A percentile compares a stretch with the other conserved stretches of the same genome.
Evolutionary conservation across 768 basidiomycete genomes (phyloP).

Genomic region (Suillus variegatus): DNA sequence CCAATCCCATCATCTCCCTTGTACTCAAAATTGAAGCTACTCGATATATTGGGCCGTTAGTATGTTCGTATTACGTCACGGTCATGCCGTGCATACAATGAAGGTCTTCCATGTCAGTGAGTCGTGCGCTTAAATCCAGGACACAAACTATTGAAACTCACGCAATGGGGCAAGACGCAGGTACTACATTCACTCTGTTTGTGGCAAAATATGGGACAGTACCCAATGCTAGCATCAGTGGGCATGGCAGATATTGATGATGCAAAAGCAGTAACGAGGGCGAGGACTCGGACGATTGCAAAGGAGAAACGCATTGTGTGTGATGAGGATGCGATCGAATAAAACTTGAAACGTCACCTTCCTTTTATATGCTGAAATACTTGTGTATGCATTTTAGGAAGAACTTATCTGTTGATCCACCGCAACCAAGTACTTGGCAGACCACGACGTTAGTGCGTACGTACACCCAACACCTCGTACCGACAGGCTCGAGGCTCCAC

Average conservation of each 20-base stretch:
- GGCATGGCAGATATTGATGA: neutral
- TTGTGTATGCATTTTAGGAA: neutral
- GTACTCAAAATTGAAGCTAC: too few relatives aligned
- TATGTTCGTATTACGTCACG: neutral
- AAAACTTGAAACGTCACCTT: neutral
- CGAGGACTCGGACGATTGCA: neutral
- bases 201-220: neutral
- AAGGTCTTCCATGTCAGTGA: neutral
- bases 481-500: too few relatives aligned
- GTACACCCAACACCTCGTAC: too few relatives aligned
- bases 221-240: neutral
- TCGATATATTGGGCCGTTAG: neutral
- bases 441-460: too few relatives aligned
- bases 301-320: neutral
- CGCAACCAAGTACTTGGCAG: too few relatives aligned
- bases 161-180: neutral
- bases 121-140: neutral
- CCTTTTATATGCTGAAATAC: neutral
- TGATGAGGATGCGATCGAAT: neutral
- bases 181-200: neutral
- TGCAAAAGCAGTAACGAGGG: neutral
- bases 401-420: neutral
- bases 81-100: neutral
- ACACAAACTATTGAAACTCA: neutral
- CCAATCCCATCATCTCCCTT: too few relatives aligned